Percentiles rank a stretch among this genome's conserved stretches.
phyloP scores from a whole-genome alignment of 192 early-diverging fungal genomes.

The Radiomyces spectabilis region DNA sequence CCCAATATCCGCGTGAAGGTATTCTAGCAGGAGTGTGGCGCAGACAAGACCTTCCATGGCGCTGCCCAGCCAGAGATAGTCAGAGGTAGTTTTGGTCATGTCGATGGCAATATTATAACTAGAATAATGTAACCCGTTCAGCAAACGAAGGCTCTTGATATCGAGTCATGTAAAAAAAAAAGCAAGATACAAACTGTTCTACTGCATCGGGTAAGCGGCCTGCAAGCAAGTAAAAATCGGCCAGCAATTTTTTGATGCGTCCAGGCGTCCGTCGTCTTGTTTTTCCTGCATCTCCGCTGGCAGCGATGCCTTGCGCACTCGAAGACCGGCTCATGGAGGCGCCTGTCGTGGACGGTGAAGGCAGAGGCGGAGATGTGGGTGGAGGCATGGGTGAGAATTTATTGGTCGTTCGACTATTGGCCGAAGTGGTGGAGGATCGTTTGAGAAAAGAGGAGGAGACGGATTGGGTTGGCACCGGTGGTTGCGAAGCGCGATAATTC shows the following conservation, averaged over 20 bases:
- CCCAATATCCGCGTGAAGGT: constrained; percentile 54
- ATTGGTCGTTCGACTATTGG: constrained; percentile 9
- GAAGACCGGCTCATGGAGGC: too few species aligned
- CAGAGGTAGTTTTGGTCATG: constrained; percentile 50
- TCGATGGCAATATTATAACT: constrained; percentile 66
- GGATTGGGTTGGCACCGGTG: constrained; percentile 3
- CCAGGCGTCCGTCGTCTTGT: constrained; percentile 58
- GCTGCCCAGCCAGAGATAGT: constrained; percentile 71
- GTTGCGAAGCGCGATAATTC: constrained; percentile 1
- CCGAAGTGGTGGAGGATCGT: constrained; percentile 1
- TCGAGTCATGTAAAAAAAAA: too few species aligned
- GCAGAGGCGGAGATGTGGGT: constrained; percentile 4
- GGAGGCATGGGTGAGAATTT: constrained; percentile 9
- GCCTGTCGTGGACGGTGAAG: constrained; percentile 34
- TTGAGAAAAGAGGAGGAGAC: not conserved
- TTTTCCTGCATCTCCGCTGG: constrained; percentile 24
- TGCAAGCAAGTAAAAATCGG: constrained; percentile 68
- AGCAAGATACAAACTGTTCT: constrained; percentile 36
- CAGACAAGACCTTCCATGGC: constrained; percentile 64
- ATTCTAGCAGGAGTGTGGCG: constrained; percentile 48
- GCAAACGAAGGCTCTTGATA: too few species aligned
- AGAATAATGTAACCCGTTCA: too few species aligned
- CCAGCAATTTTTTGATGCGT: constrained; percentile 64
- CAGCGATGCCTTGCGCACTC: too few species aligned
- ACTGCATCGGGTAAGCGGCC: constrained; percentile 67